Evolutionary conservation across 148 eudicot species (phyloP), one percentile per base, ranked within the genome.

Genomic region (Amaranthus hypochondriacus): DNA sequence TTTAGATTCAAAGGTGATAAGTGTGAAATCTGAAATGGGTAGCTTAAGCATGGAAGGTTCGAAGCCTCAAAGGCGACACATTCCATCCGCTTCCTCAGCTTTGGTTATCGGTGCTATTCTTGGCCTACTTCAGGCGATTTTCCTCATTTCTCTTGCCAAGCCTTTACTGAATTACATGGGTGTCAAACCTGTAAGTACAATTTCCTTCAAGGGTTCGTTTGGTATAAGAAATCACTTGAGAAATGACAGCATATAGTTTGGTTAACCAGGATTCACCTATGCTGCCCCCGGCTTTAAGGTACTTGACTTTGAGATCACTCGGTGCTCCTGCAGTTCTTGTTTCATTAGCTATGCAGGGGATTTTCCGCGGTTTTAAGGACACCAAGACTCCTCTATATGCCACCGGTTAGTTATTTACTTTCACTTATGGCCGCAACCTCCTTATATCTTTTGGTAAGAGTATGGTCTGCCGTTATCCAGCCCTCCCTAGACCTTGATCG

Each of bases 241-340:
- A 15, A 9, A 21, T 28, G 5, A 55, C 5, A 5, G 53, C 15
- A 12, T 65, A 14, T 15, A 52, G 39, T 69, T 48, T 73, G 75
- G 11, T 61, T 70, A 18, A 71, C 0, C 72, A 91, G 97, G 85
- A 82, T 60, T 91, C 97, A 1, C 84, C 87, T 48, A 89, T 91
- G 97, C 78, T 87, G 61, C 18, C 78, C 13, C 90, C 97, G 14
- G 93, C 97, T 14, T 66, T 71, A 61, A 77, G 62, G 73, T 91
- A 91, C 85, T 86, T 89, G 77, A 87, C 71, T 64, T 66, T 91
- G 75, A 83, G 97, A 69, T 87, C 97, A 57, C 84, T 92, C 42
- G 97, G 95, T 59, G 89, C 97, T 61, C 97, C 95, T 39, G 97
- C 97, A 44, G 90, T 89, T 77, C 94, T 92, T 71, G 90, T 92